These are phyloP conservation scores for Bromus sterilis DNA, from an alignment of 176 grass and related monocot species.

Conservation along the genomic window DNA sequence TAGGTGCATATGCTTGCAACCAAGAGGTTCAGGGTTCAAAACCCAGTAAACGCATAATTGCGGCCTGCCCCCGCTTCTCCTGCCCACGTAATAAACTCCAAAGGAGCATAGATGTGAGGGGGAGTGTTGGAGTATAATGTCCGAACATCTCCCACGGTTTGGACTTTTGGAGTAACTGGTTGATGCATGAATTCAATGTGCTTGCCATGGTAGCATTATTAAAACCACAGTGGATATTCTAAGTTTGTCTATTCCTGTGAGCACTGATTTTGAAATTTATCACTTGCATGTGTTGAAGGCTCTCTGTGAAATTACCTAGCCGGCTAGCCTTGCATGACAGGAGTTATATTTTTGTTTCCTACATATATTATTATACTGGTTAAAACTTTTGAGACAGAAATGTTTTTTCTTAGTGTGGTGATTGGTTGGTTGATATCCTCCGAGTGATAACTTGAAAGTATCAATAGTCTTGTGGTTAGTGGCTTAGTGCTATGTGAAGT, in stretches of 20 bases:
- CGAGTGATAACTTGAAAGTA: background rate
- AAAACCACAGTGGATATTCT: background rate
- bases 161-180: too few species aligned
- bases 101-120: too few species aligned
- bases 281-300: background rate
- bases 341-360: background rate
- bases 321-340: background rate
- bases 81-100: too few species aligned
- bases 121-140: too few species aligned
- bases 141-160: too few species aligned
- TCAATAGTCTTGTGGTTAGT: background rate
- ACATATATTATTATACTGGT: background rate
- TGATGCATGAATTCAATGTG: too few species aligned
- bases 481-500: background rate
- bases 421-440: background rate
- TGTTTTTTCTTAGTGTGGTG: background rate
- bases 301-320: background rate
- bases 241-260: background rate
- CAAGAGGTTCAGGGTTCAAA: too few species aligned
- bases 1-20: too few species aligned
- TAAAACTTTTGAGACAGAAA: background rate
- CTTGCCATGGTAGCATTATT: background rate
- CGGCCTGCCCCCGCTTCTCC: too few species aligned
- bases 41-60: too few species aligned
- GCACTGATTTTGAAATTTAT: background rate